These are phyloP conservation scores for Mycena floridula DNA, from an alignment of 768 basidiomycete genomes.

Conservation along the genomic window DNA sequence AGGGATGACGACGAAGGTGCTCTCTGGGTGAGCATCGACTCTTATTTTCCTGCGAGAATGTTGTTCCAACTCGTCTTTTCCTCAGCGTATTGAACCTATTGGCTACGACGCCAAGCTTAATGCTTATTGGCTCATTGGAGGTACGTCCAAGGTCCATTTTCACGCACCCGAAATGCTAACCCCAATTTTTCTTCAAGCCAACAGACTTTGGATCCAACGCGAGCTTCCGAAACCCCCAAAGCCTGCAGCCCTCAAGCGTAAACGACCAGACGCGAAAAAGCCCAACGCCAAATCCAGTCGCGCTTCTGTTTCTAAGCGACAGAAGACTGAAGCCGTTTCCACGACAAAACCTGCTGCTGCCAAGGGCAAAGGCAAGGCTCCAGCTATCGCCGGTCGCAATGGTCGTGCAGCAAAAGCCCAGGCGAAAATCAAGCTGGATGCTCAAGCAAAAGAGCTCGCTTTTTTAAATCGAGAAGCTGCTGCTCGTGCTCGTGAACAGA, in stretches of 20 bases:
- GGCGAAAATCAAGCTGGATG: conserved; percentile 64
- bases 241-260: conserved; percentile 33
- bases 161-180: neutral
- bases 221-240: conserved; percentile 42
- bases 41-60: conserved; percentile 3
- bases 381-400: conserved; percentile 35
- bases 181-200: conserved; percentile 16
- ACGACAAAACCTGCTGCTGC: conserved; percentile 27
- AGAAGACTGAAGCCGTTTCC: conserved; percentile 56
- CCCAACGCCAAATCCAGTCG: conserved; percentile 32
- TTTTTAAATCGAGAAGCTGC: conserved; percentile 51
- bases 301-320: conserved; percentile 11
- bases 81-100: conserved; percentile 77
- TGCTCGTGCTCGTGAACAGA: no score
- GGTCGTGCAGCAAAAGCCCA: conserved; percentile 64
- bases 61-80: neutral
- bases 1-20: conserved; percentile 73
- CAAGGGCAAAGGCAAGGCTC: conserved; percentile 15
- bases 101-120: conserved; percentile 77
- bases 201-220: conserved; percentile 87
- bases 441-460: conserved; percentile 63
- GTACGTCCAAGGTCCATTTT: conserved; percentile 27
- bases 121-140: conserved; percentile 83
- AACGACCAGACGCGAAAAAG: conserved; percentile 45
- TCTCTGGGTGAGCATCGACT: conserved; percentile 58